phyloP scores from a whole-genome alignment of 1,139 yeast genomes.

The Sugiyamaella grinbergsii region DNA sequence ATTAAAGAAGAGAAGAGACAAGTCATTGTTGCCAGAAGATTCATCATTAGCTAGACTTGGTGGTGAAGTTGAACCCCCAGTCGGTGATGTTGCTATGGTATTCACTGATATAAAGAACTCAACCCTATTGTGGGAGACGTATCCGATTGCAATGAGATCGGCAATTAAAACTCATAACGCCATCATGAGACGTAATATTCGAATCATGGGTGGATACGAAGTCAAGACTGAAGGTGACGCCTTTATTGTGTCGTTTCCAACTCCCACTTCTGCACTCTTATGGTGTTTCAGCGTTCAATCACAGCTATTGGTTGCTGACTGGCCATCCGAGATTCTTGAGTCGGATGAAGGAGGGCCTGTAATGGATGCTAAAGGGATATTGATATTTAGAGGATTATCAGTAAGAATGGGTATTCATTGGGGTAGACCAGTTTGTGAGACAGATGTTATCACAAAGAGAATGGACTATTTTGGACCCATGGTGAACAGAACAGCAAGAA shows the following conservation, averaged over 20 bases:
- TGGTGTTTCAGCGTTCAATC: slow-evolving; percentile 96
- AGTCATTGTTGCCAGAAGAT: slow-evolving; percentile 64
- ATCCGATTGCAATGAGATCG: slow-evolving; percentile 92
- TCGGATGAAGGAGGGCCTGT: slow-evolving; percentile 84
- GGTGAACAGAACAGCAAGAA: slow-evolving; percentile 94
- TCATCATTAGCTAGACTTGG: slow-evolving; percentile 79
- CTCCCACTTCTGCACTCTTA: slow-evolving; percentile 83
- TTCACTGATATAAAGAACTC: slow-evolving; percentile 97
- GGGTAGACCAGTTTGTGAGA: slow-evolving; percentile 97
- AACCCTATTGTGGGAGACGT: slow-evolving; percentile 88
- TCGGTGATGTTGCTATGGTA: slow-evolving; percentile 91
- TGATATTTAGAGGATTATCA: slow-evolving; percentile 81
- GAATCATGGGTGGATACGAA: slow-evolving; percentile 95
- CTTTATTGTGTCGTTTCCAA: slow-evolving; percentile 96
- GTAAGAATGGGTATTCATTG: slow-evolving; percentile 98
- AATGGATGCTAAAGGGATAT: slow-evolving; percentile 60
- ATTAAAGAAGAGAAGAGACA: slow-evolving; percentile 55
- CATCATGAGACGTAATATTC: slow-evolving; percentile 88
- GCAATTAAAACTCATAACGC: slow-evolving; percentile 94
- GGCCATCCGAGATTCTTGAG: slow-evolving; percentile 93
- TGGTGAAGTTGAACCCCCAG: slow-evolving; percentile 93
- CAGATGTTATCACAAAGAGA: slow-evolving; percentile 90
- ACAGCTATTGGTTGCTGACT: slow-evolving; percentile 78
- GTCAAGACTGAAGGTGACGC: slow-evolving; percentile 99
- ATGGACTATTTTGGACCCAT: slow-evolving; percentile 99